These are phyloP conservation scores for Penicillium palitans DNA, from an alignment of 2,329 filamentous ascomycete species.

Conservation along the genomic window DNA sequence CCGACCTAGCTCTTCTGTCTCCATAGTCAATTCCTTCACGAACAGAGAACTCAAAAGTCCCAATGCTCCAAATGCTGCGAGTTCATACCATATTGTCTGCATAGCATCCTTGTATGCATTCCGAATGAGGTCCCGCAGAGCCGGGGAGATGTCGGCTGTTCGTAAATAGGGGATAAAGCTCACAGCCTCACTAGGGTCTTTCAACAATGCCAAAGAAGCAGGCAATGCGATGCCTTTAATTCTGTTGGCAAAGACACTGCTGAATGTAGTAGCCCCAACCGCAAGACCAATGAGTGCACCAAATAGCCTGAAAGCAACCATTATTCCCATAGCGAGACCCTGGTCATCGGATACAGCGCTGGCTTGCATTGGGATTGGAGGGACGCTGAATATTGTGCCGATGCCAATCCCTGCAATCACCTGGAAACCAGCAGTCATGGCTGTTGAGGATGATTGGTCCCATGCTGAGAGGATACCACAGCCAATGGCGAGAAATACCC, in stretches of 20 bases:
- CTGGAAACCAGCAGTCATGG: not conserved
- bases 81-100: too few species aligned
- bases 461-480: too few species aligned
- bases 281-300: too few species aligned
- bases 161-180: not conserved
- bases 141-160: constrained; percentile 1
- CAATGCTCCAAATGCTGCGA: too few species aligned
- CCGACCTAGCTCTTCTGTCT: too few species aligned
- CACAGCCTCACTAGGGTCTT: not conserved
- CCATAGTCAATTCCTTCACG: too few species aligned
- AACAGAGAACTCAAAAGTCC: too few species aligned
- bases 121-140: not conserved
- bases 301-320: not conserved
- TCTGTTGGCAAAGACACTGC: too few species aligned
- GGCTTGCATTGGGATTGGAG: not conserved
- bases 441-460: too few species aligned
- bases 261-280: too few species aligned
- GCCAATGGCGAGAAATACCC: too few species aligned
- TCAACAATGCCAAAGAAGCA: constrained; percentile 1
- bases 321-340: not conserved
- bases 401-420: not conserved
- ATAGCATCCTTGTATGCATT: not conserved
- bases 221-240: not conserved
- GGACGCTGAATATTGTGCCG: constrained; percentile 2
- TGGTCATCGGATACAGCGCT: not conserved